These are phyloP conservation scores for Trichosporon faecale DNA, from an alignment of 1,284 basidiomycete genomes.

Conservation along the genomic window DNA sequence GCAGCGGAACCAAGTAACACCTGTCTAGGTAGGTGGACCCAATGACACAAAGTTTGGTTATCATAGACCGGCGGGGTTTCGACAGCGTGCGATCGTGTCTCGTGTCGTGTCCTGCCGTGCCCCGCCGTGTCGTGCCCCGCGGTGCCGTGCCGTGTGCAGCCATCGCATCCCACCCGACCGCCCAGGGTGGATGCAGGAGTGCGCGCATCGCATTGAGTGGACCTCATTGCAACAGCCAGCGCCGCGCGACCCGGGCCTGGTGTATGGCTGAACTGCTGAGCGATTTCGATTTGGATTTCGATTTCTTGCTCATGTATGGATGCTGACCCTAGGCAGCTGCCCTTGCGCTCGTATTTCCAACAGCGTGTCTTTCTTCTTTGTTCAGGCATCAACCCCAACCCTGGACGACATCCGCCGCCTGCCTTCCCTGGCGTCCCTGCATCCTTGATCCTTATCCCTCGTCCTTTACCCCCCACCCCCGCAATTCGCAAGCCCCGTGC, in stretches of 20 bases:
- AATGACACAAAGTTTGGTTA: conserved; percentile 10
- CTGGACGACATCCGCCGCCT: conserved; percentile 8
- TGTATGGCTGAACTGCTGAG: neutral
- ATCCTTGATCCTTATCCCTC: neutral
- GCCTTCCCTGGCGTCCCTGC: neutral
- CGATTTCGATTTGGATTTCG: neutral
- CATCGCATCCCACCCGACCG: neutral
- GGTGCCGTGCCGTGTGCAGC: conserved; percentile 7
- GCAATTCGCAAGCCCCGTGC: neutral
- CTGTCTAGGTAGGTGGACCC: conserved; percentile 4
- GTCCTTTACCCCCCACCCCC: neutral
- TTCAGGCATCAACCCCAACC: neutral
- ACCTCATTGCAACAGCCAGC: neutral
- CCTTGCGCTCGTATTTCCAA: conserved; percentile 2
- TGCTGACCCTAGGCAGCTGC: neutral
- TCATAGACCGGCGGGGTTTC: conserved; percentile 7
- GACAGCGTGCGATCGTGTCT: conserved; percentile 1
- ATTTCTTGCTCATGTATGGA: neutral
- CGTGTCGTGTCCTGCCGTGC: neutral
- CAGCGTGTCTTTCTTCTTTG: conserved; percentile 8
- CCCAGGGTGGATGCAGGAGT: neutral
- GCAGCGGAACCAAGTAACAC: conserved; percentile 9
- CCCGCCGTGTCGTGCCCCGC: neutral
- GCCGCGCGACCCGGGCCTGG: too few species aligned
- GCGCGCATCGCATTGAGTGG: neutral